Percentiles rank a stretch among this genome's conserved stretches.
Evolutionary conservation across 495 filamentous ascomycete species (phyloP).

Genomic region (Bacidia rubella): DNA sequence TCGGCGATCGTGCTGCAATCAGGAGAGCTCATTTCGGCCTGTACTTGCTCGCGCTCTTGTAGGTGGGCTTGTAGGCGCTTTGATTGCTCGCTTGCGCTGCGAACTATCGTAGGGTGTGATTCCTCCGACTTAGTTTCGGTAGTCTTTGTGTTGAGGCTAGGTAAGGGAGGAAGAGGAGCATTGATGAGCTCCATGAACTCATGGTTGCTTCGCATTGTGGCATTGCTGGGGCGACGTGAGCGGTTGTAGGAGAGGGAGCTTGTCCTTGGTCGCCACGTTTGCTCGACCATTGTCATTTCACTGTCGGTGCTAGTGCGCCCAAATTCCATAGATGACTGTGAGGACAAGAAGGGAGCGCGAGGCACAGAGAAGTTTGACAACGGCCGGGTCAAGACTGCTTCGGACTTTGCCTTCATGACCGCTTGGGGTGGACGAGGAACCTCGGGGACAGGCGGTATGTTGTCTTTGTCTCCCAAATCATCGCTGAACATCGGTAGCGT

Average conservation of each 20-base stretch:
- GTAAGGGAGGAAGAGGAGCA: slow-evolving; percentile 8
- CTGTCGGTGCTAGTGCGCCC: slow-evolving; percentile 16
- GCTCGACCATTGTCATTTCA: slow-evolving; percentile 6
- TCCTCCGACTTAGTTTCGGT: not conserved
- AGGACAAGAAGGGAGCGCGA: slow-evolving; percentile 15
- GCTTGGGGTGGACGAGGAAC: slow-evolving; percentile 15
- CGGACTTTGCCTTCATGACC: slow-evolving; percentile 15
- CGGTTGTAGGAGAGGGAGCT: slow-evolving; percentile 9
- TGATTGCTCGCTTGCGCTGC: slow-evolving; percentile 18
- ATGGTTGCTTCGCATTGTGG: slow-evolving; percentile 15
- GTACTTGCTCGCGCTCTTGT: slow-evolving; percentile 15
- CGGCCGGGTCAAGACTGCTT: slow-evolving; percentile 13
- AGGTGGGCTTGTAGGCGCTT: slow-evolving; percentile 17
- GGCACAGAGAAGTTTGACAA: slow-evolving; percentile 15
- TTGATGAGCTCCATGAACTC: slow-evolving; percentile 18
- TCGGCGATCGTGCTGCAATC: slow-evolving; percentile 15
- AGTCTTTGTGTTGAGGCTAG: not conserved
- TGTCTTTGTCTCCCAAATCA: slow-evolving; percentile 11
- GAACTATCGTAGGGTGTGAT: slow-evolving; percentile 15
- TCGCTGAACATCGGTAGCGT: slow-evolving; percentile 34
- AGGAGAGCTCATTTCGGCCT: slow-evolving; percentile 13
- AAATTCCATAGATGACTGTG: slow-evolving; percentile 12
- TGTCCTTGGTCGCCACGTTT: slow-evolving; percentile 2
- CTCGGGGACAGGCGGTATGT: not conserved
- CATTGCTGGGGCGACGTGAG: slow-evolving; percentile 6